phyloP scores from a whole-genome alignment of 352 stramenopile species.

The Phytophthora idaei region DNA sequence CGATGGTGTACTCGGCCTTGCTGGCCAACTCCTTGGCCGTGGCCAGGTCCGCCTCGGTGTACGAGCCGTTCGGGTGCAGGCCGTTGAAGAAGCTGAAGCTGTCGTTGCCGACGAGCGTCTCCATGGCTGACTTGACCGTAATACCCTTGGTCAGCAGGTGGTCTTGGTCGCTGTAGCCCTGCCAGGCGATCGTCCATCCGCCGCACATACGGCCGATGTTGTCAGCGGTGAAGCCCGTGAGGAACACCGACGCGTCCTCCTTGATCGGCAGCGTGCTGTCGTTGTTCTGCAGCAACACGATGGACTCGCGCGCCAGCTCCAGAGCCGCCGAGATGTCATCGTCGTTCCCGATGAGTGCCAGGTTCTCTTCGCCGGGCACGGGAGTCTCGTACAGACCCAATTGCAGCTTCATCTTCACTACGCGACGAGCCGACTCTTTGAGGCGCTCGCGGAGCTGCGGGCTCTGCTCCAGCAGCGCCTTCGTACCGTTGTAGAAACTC shows the following conservation, averaged over 20 bases:
- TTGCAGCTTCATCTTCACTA: constrained; percentile 71
- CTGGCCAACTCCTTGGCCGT: constrained; percentile 31
- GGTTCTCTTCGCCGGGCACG: constrained; percentile 46
- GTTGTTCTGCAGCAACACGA: constrained; percentile 33
- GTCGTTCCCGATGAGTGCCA: constrained; percentile 45
- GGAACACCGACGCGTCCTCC: constrained; percentile 25
- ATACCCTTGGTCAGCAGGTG: constrained; percentile 32
- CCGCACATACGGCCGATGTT: constrained; percentile 43
- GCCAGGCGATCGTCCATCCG: constrained; percentile 45
- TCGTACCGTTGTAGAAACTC: constrained; percentile 49
- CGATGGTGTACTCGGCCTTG: constrained; percentile 39
- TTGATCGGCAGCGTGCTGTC: constrained; percentile 23
- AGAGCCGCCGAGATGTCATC: constrained; percentile 53
- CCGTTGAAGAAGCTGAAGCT: constrained; percentile 41
- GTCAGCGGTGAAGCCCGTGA: constrained; percentile 38
- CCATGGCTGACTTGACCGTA: constrained; percentile 36
- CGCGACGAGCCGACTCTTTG: constrained; percentile 52
- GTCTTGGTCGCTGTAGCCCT: constrained; percentile 38
- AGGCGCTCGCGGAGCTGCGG: constrained; percentile 43
- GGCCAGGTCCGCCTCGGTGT: constrained; percentile 33
- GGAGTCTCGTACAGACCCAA: constrained; percentile 66
- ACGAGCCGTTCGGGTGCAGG: constrained; percentile 31
- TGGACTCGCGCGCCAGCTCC: constrained; percentile 47
- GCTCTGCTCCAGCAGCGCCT: constrained; percentile 44
- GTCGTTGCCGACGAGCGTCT: constrained; percentile 25